A percentile compares a stretch with the other conserved stretches of the same genome.
Conservation (phyloP, 129 eudicot species). For the Saposhnikovia divaricata region DNA sequence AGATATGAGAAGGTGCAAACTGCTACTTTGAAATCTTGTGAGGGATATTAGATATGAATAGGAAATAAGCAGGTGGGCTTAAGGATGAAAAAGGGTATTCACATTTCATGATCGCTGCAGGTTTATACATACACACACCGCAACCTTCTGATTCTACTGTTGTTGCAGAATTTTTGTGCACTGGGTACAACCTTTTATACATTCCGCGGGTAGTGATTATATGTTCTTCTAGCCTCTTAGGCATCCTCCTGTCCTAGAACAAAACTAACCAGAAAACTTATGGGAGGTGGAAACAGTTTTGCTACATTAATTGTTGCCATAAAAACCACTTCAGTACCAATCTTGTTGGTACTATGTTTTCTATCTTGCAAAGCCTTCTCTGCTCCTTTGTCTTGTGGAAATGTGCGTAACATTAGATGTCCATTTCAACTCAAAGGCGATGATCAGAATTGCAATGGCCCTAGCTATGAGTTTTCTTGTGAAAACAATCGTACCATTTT, state of each 20-base stretch:
- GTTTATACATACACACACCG: not conserved
- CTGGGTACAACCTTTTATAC: not conserved
- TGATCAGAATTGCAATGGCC: not conserved
- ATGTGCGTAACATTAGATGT: conserved; percentile 21
- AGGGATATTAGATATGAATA: not conserved
- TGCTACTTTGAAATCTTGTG: not conserved
- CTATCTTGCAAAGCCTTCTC: not conserved
- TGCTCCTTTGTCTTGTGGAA: conserved; percentile 22
- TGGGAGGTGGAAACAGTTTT: not conserved
- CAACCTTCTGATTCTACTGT: not conserved
- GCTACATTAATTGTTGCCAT: not conserved
- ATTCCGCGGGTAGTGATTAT: not conserved
- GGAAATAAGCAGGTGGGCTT: not conserved
- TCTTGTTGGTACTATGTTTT: not conserved
- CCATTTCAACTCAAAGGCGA: conserved; percentile 24
- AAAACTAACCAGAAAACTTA: not conserved
- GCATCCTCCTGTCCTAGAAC: not conserved
- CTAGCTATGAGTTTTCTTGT: conserved; percentile 19
- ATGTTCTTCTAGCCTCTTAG: not conserved
- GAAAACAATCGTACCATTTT: conserved; percentile 17
- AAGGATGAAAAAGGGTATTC: not conserved
- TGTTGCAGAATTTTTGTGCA: not conserved
- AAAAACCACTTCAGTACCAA: not conserved
- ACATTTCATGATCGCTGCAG: not conserved
- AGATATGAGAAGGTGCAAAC: not conserved